Evolutionary conservation across 129 eudicot genomes (phyloP).

Genomic region (Smallanthus sonchifolius): DNA sequence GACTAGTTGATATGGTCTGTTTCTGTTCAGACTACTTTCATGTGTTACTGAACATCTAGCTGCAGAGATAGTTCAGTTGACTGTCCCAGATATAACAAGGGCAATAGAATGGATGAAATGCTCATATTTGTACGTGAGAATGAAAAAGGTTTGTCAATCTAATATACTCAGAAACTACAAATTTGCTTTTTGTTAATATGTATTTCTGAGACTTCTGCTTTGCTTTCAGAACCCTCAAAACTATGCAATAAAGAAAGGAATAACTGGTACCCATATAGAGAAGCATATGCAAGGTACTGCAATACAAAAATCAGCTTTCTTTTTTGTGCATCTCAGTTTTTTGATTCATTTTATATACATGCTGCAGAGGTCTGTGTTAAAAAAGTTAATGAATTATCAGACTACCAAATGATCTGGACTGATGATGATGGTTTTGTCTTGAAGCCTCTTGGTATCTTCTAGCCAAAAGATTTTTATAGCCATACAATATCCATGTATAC

Average conservation of each 20-base stretch:
- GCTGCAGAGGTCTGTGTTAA: conserved; percentile 75
- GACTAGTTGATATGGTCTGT: conserved; percentile 25
- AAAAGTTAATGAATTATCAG: conserved; percentile 84
- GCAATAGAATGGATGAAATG: conserved; percentile 99
- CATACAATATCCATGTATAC: neutral
- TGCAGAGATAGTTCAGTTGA: conserved; percentile 94
- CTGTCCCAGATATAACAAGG: conserved; percentile 79
- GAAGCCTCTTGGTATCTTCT: conserved; percentile 84
- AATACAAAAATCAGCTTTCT: neutral
- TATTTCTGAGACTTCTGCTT: conserved; percentile 37
- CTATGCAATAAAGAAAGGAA: conserved; percentile 65
- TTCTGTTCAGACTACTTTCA: conserved; percentile 69
- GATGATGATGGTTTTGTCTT: conserved; percentile 92
- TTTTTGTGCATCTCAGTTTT: conserved; percentile 11
- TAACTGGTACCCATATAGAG: conserved; percentile 53
- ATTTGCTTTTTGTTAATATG: neutral
- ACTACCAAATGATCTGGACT: conserved; percentile 91
- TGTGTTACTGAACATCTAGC: conserved; percentile 95
- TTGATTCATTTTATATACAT: conserved; percentile 20
- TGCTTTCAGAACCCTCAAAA: conserved; percentile 73
- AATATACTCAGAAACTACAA: conserved; percentile 23
- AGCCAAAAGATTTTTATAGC: neutral
- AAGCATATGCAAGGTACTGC: conserved; percentile 77
- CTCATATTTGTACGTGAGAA: conserved; percentile 87
- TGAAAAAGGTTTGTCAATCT: conserved; percentile 63